phyloP scores from a whole-genome alignment of 129 eudicot species.

The Centaurea solstitialis region DNA sequence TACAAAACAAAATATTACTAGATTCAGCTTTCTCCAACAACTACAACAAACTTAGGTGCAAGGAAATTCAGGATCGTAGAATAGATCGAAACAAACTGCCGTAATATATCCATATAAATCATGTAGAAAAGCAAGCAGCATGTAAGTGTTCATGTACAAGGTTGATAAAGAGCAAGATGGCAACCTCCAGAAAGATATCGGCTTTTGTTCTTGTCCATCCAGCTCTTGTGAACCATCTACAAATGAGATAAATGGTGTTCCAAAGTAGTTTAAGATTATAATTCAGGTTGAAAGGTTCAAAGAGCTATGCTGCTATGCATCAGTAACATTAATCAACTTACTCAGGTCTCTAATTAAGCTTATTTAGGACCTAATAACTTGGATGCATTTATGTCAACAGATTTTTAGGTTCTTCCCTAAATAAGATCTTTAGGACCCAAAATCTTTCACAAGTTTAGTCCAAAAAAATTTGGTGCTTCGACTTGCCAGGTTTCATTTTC shows the following conservation, averaged over 20 bases:
- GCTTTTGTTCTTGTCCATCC: conserved; percentile 98
- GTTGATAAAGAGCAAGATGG: conserved; percentile 16
- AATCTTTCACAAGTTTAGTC: conserved; percentile 5
- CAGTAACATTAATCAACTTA: conserved; percentile 10
- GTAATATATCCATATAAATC: conserved; percentile 7
- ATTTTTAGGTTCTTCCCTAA: conserved; percentile 10
- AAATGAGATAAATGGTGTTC: conserved; percentile 22
- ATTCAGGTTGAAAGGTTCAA: conserved; percentile 4
- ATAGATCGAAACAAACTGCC: neutral
- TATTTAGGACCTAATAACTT: neutral
- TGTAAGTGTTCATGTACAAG: conserved; percentile 3
- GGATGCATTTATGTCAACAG: neutral
- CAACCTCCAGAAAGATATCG: conserved; percentile 79
- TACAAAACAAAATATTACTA: neutral
- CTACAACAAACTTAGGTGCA: neutral
- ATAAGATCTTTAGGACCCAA: conserved; percentile 16
- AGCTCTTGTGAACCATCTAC: conserved; percentile 86
- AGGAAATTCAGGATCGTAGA: conserved; percentile 2
- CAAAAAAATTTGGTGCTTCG: conserved; percentile 9
- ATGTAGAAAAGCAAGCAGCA: neutral
- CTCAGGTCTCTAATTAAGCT: conserved; percentile 1
- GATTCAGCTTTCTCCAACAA: neutral
- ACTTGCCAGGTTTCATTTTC: conserved; percentile 6
- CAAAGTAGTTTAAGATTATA: neutral
- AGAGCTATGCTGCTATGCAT: conserved; percentile 4